Percentiles rank a stretch among this genome's conserved stretches.
phyloP scores from a whole-genome alignment of 441 rosid genomes.

The Viola pubescens region DNA sequence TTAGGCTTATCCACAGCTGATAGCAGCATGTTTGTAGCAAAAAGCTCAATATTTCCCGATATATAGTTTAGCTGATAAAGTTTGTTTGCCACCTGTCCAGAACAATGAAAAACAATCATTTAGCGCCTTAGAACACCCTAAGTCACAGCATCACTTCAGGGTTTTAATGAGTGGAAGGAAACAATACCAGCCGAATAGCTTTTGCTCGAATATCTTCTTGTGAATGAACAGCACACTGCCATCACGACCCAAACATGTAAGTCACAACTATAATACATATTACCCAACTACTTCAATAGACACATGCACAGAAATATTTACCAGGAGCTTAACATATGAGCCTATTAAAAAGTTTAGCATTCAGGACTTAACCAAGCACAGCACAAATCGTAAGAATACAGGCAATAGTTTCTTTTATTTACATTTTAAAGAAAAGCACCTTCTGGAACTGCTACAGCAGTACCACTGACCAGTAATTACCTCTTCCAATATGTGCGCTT shows the following conservation, averaged over 20 bases:
- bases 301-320: no score
- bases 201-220: conserved; percentile 94
- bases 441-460: neutral
- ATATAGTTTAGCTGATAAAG: conserved; percentile 75
- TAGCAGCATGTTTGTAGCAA: conserved; percentile 74
- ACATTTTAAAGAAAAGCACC: neutral
- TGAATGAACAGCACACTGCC: conserved; percentile 95
- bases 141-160: neutral
- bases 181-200: conserved; percentile 91
- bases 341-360: no score
- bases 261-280: conserved; percentile 16
- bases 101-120: conserved; percentile 18
- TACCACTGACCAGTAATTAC: neutral
- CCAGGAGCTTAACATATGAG: no score
- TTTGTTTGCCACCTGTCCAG: conserved; percentile 89
- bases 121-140: neutral
- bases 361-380: no score
- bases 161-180: conserved; percentile 1
- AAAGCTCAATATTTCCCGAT: conserved; percentile 77
- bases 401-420: no score
- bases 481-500: neutral
- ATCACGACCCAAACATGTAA: conserved; percentile 26
- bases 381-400: no score
- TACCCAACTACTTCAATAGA: no score
- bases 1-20: conserved; percentile 56